phyloP scores from a whole-genome alignment of 257 asterid species.

The Scutellaria barbata region DNA sequence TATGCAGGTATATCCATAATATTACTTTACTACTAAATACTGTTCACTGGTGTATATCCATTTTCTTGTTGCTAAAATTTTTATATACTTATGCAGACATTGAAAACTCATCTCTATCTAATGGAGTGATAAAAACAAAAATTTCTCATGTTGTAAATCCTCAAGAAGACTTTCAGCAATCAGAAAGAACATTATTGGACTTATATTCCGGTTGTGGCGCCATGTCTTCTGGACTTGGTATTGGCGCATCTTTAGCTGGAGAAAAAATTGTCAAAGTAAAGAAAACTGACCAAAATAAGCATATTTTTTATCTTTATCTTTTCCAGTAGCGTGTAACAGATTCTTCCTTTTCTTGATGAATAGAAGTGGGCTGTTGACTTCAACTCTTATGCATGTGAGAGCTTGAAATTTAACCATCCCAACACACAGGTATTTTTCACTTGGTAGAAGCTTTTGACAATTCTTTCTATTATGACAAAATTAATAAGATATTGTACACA shows the following conservation, averaged over 20 bases:
- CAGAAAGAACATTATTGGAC: slow-evolving; percentile 28
- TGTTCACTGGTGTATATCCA: neutral
- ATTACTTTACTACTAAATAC: neutral
- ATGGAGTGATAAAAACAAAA: neutral
- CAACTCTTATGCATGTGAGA: slow-evolving; percentile 47
- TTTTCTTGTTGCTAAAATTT: neutral
- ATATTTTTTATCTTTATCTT: too few relatives aligned
- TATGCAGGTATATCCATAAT: slow-evolving; percentile 17
- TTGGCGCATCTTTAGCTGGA: slow-evolving; percentile 39
- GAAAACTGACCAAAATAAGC: too few relatives aligned
- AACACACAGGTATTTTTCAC: slow-evolving; percentile 39
- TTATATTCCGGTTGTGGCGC: slow-evolving; percentile 47
- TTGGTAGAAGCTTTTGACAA: neutral
- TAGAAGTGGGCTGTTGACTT: slow-evolving; percentile 46
- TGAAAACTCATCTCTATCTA: neutral
- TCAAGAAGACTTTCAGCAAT: neutral
- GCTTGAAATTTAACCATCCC: slow-evolving; percentile 53
- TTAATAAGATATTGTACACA: neutral
- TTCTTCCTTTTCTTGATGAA: neutral
- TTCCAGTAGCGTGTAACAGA: too few relatives aligned
- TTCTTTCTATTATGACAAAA: neutral
- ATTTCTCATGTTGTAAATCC: neutral
- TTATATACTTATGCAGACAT: slow-evolving; percentile 5
- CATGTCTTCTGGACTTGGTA: slow-evolving; percentile 41
- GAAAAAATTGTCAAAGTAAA: neutral